phyloP scores from a whole-genome alignment of 75 land plant species.

The Gnetum montanum region DNA sequence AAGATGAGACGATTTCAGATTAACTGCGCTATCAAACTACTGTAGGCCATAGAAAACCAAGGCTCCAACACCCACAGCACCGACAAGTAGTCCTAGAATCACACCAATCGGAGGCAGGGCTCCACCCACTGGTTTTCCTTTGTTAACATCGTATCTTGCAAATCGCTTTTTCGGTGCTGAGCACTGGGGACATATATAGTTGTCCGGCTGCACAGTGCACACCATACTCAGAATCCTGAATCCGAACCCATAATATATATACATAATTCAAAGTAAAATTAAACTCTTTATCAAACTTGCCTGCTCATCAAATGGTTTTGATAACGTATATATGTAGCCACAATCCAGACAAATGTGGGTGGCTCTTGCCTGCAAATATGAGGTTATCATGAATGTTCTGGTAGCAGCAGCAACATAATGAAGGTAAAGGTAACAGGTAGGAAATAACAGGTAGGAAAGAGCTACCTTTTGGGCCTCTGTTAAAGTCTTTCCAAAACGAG shows the following conservation, averaged over 20 bases:
- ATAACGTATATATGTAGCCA: conserved; percentile 80
- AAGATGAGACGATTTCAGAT: background rate
- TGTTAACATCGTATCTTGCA: conserved; percentile 82
- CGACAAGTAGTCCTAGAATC: conserved; percentile 61
- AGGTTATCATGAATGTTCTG: background rate
- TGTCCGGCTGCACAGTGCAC: conserved; percentile 48
- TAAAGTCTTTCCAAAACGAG: conserved; percentile 80
- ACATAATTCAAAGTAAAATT: background rate
- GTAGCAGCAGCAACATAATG: background rate
- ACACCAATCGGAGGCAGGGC: conserved; percentile 78
- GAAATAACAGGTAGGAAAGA: background rate
- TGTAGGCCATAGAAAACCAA: conserved; percentile 87
- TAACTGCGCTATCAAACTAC: too few species aligned
- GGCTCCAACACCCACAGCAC: conserved; percentile 71
- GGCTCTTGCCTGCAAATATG: conserved; percentile 66
- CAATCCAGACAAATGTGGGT: conserved; percentile 97
- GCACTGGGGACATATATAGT: conserved; percentile 88
- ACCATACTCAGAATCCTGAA: background rate
- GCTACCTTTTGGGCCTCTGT: conserved; percentile 90
- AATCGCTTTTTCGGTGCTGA: conserved; percentile 94
- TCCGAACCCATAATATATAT: conserved; percentile 1
- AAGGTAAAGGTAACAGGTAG: background rate
- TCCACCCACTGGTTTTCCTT: conserved; percentile 79
- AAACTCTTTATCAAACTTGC: conserved; percentile 18
- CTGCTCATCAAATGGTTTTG: conserved; percentile 94